phyloP scores from a whole-genome alignment of 2,329 filamentous ascomycete genomes.

The Colletotrichum tropicicola region DNA sequence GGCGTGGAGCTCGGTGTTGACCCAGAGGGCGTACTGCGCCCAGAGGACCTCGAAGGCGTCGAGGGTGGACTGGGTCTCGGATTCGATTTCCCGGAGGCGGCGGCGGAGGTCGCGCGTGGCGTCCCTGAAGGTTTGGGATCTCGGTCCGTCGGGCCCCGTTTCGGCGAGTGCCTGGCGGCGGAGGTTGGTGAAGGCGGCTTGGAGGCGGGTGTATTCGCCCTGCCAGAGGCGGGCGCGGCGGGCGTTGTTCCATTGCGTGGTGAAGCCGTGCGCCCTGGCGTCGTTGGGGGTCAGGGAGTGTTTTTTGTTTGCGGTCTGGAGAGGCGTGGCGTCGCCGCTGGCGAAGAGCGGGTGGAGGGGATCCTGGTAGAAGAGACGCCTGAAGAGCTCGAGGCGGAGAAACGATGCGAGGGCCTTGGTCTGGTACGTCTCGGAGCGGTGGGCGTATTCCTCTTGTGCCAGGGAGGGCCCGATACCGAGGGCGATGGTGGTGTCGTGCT shows the following conservation, averaged over 20 bases:
- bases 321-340: background rate
- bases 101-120: background rate
- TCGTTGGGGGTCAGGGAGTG: background rate
- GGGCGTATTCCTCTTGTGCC: background rate
- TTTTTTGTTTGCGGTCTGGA: background rate
- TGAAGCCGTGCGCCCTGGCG: background rate
- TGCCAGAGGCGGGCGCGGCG: background rate
- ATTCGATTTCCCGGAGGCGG: background rate
- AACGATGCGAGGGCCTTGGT: background rate
- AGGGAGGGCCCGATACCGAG: background rate
- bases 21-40: conserved; percentile 2
- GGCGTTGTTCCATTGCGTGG: background rate
- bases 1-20: background rate
- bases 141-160: background rate
- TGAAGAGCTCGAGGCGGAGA: background rate
- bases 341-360: background rate
- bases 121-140: background rate
- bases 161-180: background rate
- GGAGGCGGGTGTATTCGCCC: background rate
- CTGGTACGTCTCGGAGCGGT: background rate
- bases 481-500: too few species aligned
- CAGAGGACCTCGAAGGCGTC: background rate
- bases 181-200: too few species aligned
- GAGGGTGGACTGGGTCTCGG: background rate
- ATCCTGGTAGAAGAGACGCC: background rate